A percentile compares a stretch with the other conserved stretches of the same genome.
phyloP scores from a whole-genome alignment of 257 asterid genomes.

The Plantago ovata region DNA sequence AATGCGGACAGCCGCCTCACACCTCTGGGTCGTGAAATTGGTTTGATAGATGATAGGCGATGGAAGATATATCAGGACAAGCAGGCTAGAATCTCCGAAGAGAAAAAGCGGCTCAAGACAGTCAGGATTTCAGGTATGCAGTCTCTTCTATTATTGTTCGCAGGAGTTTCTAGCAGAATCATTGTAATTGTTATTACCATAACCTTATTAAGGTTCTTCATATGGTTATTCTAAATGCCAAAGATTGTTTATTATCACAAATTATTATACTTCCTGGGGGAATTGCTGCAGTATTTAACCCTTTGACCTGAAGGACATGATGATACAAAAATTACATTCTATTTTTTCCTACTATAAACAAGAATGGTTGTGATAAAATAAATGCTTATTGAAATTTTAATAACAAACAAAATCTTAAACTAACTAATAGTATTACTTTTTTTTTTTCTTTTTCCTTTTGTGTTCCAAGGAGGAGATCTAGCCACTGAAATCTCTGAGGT shows the following conservation, averaged over 20 bases:
- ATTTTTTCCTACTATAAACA: no score
- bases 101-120: conserved; percentile 71
- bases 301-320: no score
- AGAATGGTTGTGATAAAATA: no score
- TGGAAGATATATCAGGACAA: conserved; percentile 83
- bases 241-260: no score
- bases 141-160: conserved; percentile 12
- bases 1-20: conserved; percentile 98
- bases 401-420: neutral
- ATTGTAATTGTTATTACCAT: neutral
- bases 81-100: conserved; percentile 75
- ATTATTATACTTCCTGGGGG: no score
- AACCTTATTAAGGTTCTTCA: neutral
- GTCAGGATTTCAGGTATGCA: conserved; percentile 70
- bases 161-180: conserved; percentile 2
- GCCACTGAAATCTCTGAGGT: conserved; percentile 65
- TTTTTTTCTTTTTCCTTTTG: neutral
- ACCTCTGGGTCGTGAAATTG: conserved; percentile 88
- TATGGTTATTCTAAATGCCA: neutral
- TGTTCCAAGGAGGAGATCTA: conserved; percentile 65
- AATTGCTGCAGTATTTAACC: no score
- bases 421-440: neutral
- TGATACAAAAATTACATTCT: no score
- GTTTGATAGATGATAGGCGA: conserved; percentile 74
- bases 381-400: no score